Base-by-base conservation (phyloP, 1,284 basidiomycete species). In the Rhizoctonia solani region DNA sequence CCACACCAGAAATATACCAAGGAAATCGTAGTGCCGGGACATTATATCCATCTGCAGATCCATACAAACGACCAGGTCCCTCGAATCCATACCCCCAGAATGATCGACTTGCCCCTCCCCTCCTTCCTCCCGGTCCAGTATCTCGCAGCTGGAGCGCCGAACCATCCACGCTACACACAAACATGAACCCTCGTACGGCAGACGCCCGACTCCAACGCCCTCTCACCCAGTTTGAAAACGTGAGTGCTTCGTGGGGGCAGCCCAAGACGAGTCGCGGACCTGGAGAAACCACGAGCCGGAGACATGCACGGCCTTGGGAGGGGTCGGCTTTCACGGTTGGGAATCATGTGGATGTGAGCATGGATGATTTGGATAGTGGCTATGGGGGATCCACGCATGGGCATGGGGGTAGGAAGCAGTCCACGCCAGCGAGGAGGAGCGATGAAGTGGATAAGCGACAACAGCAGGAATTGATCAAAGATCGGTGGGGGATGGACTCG, bases 301-400 rank as follows among this genome's bases (percentile, higher is more conserved):
- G 47, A 6, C 41, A 37, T 1, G n/a, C 59, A 16, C 34, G 41
- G n/a, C 61, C 61, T 27, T 66, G 61, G 61, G 61, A 66, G 41
- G 37, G 27, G 16, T 66, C 61, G 2, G 61, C 61, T 27, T 66
- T 66, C 46, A 52, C 52, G 2, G 37, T 54, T 27, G 61, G 61
- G 19, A 44, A 49, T 19, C 49, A 41, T 30, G 39, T 66, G 0
- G 27, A 42, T 30, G 25, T 66, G 41, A 52, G 52, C 21, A 41
- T 54, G 9, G 16, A 16, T 9, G 50, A 53, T 16, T 65, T 32
- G 39, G 61, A 66, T 30, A 66, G 61, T 42, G 61, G 61, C n/a
- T 66, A 66, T 29, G 61, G 52, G 21, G 61, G 52, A 23, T 66
- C 61, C 14, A 44, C 61, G n/a, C 61, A 66, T 16, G 61, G 50